Evolutionary conservation across 2,329 filamentous ascomycete genomes (phyloP).

Genomic region (Hawksworthiomyces lignivorus): DNA sequence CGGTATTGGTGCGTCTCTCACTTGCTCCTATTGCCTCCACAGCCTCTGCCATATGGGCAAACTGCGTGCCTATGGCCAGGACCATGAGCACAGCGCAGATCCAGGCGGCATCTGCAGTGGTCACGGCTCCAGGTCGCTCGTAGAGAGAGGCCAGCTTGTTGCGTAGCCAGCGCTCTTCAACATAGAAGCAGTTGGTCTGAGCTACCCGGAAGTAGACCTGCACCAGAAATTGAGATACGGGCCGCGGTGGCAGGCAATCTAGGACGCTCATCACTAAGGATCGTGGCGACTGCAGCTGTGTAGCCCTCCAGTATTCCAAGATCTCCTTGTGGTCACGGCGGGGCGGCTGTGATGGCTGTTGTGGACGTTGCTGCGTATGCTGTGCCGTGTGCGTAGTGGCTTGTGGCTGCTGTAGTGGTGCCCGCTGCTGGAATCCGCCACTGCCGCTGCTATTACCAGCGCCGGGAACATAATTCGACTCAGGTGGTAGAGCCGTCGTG

Average conservation of each 20-base stretch:
- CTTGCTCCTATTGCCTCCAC: conserved; percentile 22
- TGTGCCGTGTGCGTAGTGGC: too few relatives aligned
- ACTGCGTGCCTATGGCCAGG: conserved; percentile 43
- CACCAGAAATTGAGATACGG: conserved; percentile 38
- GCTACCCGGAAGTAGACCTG: conserved; percentile 40
- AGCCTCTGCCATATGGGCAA: conserved; percentile 40
- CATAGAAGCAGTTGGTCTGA: conserved; percentile 41
- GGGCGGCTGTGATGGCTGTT: conserved; percentile 31
- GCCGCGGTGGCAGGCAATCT: conserved; percentile 36
- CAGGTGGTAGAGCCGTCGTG: conserved; percentile 10
- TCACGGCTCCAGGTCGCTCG: conserved; percentile 27
- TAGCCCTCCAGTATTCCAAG: conserved; percentile 15
- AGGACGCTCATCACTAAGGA: conserved; percentile 30
- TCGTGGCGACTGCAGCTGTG: conserved; percentile 34
- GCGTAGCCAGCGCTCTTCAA: conserved; percentile 35
- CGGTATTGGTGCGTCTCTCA: too few relatives aligned
- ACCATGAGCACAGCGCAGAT: conserved; percentile 39
- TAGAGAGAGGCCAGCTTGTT: conserved; percentile 34
- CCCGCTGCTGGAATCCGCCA: too few relatives aligned
- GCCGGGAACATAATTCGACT: conserved; percentile 20
- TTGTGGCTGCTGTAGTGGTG: too few relatives aligned
- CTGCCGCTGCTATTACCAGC: neutral
- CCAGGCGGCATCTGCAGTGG: conserved; percentile 32
- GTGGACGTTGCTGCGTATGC: conserved; percentile 19
- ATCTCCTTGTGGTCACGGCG: conserved; percentile 4